These are phyloP conservation scores for Astrothelium subdiscretum DNA, from an alignment of 495 filamentous ascomycete species.

Conservation along the genomic window DNA sequence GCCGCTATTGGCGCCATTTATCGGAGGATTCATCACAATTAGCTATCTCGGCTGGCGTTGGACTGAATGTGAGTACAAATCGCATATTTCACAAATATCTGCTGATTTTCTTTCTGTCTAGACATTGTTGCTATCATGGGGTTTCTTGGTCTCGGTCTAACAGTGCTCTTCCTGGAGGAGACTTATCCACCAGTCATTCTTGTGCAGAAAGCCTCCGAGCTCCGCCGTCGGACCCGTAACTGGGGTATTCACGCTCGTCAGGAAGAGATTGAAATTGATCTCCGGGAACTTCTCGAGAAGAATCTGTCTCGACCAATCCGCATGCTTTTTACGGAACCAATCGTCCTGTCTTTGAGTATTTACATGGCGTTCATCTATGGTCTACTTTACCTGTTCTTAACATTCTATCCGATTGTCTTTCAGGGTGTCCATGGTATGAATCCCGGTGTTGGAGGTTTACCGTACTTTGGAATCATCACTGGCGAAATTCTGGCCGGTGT, in stretches of 20 bases:
- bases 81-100: not conserved
- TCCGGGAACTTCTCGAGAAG: slow-evolving; percentile 65
- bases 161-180: slow-evolving; percentile 64
- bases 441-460: slow-evolving; percentile 56
- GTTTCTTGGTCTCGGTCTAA: slow-evolving; percentile 53
- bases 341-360: slow-evolving; percentile 59
- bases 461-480: slow-evolving; percentile 71
- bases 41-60: slow-evolving; percentile 68
- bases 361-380: slow-evolving; percentile 82
- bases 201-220: slow-evolving; percentile 60
- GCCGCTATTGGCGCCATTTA: slow-evolving; percentile 69
- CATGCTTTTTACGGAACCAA: slow-evolving; percentile 70
- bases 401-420: slow-evolving; percentile 73
- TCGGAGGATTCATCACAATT: slow-evolving; percentile 72
- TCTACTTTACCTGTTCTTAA: slow-evolving; percentile 69
- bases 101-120: not conserved
- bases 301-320: slow-evolving; percentile 74
- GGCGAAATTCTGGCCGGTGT: slow-evolving; percentile 59
- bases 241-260: slow-evolving; percentile 93
- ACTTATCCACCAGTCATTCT: slow-evolving; percentile 77
- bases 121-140: slow-evolving; percentile 62
- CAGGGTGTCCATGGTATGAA: slow-evolving; percentile 56
- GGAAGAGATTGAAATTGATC: slow-evolving; percentile 82
- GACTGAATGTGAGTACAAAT: slow-evolving; percentile 46
- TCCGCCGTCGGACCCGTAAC: slow-evolving; percentile 73